Evolutionary conservation across 495 filamentous ascomycete species (phyloP), one percentile per base, ranked within the genome.

Genomic region (Podospora pseudocomata): DNA sequence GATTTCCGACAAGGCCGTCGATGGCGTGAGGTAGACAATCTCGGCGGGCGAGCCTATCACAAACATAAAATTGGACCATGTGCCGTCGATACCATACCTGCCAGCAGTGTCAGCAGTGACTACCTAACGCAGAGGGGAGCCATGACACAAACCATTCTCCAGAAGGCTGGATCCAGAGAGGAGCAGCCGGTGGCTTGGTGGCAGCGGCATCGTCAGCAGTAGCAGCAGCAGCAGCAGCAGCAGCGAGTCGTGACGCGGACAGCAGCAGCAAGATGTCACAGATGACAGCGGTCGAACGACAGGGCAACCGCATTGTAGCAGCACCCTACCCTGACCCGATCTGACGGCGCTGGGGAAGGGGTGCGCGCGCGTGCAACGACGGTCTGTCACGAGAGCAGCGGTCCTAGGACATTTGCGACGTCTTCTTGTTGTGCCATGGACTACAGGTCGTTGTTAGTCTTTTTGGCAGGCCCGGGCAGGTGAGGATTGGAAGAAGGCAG

Each of bases 1-100:
- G 23, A 84, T 82, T 71, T 87, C 85, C 27, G 83, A 81, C 55
- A 86, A 74, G 15, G 80, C 81, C 3, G 87, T 90, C 67, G 84
- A 86, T 56, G 84, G 79, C 30, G 85, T 80, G 62, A 88, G 80
- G 67, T 87, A 84, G 5, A 89, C 75, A 61, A 84, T 80, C 74
- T 89, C 86, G 16, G 79, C 76, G 23, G 84, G 81, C n/a, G 81
- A 81, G 32, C 88, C 88, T 4, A 89, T 79, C 60, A 80, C 82
- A 64, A 90, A 78, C 13, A 79, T 77, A 64, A 88, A 80, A 59
- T 79, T 80, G 26, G 83, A 85, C 83, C 83, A 88, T 63, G 72
- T 80, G 19, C 83, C 83, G 67, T 85, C 83, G 65, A 81, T 77
- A 5, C 82, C 82, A 72, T 82, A 81, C 81, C 82, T 82, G 73